phyloP scores from a whole-genome alignment of 78 protist genomes.

The Tieghemostelium lacteum region DNA sequence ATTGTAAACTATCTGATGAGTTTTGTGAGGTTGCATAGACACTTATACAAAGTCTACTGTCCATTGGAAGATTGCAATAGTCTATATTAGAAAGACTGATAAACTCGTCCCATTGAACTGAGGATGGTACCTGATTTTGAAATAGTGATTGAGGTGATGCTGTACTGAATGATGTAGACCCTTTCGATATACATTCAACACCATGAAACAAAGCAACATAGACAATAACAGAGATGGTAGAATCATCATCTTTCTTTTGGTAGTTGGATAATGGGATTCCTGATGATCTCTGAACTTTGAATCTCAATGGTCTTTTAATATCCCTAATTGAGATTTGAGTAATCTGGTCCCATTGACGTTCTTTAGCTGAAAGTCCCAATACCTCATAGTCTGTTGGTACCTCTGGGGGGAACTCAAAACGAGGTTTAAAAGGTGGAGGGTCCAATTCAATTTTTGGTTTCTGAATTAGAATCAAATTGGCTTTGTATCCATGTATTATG shows the following conservation, averaged over 20 bases:
- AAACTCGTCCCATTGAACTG: slow-evolving; percentile 21
- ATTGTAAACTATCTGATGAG: neutral
- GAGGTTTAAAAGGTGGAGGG: slow-evolving; percentile 62
- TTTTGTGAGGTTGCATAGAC: slow-evolving; percentile 1
- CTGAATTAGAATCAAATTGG: slow-evolving; percentile 36
- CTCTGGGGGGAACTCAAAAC: slow-evolving; percentile 11
- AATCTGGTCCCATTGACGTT: slow-evolving; percentile 25
- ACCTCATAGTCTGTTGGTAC: slow-evolving; percentile 2
- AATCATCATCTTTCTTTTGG: slow-evolving; percentile 28
- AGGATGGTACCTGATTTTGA: neutral
- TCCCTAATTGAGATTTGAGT: slow-evolving; percentile 68
- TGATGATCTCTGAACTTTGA: slow-evolving; percentile 37
- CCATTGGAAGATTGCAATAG: slow-evolving; percentile 57
- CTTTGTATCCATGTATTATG: slow-evolving; percentile 54
- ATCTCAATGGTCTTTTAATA: slow-evolving; percentile 19
- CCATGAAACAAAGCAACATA: slow-evolving; percentile 71
- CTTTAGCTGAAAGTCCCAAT: neutral
- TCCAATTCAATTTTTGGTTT: slow-evolving; percentile 59
- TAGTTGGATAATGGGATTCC: slow-evolving; percentile 28
- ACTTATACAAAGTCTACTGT: slow-evolving; percentile 57
- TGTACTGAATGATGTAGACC: slow-evolving; percentile 3
- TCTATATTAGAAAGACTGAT: slow-evolving; percentile 19
- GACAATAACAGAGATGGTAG: slow-evolving; percentile 22
- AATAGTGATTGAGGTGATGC: slow-evolving; percentile 1
- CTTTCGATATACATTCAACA: slow-evolving; percentile 31